Conservation (phyloP, 179 eudicot genomes). For the Spergularia azorica region DNA sequence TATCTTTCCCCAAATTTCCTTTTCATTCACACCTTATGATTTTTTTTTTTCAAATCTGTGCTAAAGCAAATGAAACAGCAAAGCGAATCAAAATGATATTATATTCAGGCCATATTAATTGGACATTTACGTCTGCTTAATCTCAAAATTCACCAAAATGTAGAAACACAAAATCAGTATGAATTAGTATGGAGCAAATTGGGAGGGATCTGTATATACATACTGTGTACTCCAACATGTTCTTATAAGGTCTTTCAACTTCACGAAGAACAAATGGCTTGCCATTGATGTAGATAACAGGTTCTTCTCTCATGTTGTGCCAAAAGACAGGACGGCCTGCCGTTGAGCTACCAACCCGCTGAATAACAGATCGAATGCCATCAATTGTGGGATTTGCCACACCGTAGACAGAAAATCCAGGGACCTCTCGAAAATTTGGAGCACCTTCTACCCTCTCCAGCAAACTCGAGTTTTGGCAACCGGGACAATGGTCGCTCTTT, state of each 20-base stretch:
- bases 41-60: too few relatives aligned
- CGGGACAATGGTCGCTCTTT: slow-evolving; percentile 95
- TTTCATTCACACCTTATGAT: too few relatives aligned
- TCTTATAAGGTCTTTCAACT: slow-evolving; percentile 95
- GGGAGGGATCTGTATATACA: slow-evolving; percentile 20
- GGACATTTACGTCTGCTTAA: too few relatives aligned
- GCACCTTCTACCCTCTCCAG: slow-evolving; percentile 97
- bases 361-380: slow-evolving; percentile 86
- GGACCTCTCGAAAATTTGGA: slow-evolving; percentile 95
- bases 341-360: slow-evolving; percentile 68
- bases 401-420: slow-evolving; percentile 94
- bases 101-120: too few relatives aligned
- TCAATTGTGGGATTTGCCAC: slow-evolving; percentile 94
- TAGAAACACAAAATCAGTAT: neutral
- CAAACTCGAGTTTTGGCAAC: slow-evolving; percentile 76
- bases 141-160: too few relatives aligned
- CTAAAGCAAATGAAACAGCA: too few relatives aligned
- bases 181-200: neutral
- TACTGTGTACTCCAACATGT: slow-evolving; percentile 97
- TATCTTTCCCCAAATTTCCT: too few relatives aligned
- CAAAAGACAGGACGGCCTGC: slow-evolving; percentile 80
- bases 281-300: slow-evolving; percentile 93
- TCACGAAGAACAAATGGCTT: slow-evolving; percentile 99
- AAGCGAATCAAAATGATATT: too few relatives aligned
- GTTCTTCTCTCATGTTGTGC: slow-evolving; percentile 99